Base-by-base conservation (phyloP, 805 yeast species). In the Clavispora phyllophila region DNA sequence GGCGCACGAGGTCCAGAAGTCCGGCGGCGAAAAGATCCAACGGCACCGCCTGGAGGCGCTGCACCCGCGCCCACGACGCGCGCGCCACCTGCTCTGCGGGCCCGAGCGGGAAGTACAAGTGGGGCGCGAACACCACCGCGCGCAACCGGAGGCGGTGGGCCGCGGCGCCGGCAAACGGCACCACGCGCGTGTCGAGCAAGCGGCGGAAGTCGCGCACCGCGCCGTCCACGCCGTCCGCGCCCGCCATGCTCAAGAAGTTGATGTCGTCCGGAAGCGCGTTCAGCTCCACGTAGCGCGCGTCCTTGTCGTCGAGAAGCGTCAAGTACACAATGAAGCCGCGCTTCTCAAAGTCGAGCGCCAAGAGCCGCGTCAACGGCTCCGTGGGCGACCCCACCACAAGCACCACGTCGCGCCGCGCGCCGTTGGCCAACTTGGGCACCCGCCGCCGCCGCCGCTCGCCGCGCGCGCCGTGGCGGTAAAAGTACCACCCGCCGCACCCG, bases 301-400 rank as follows among this genome's bases (percentile, higher is more conserved):
- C 87, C 48, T 70, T 72, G 23, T 81, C 87, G 45, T 74, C 78
- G n/a, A 76, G 59, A n/a, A 81, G 77, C 0, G 95, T 81, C 48
- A 87, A 71, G 57, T 83, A 87, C 3, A 88, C 89, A 25, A 88
- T 82, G 57, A 84, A 87, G 1, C 96, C 95, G 41, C 95, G 68
- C 36, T 75, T 74, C 49, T 86, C 89, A 48, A 87, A 72, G 57
- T 87, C 96, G 43, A 76, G 71, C 1, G 89, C 86, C 24, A 87
- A 64, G 40, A 81, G 70, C 44, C 86, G 72, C 1, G 87, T 79
- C 43, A 86, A 64, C 1, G 88, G 87, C 48, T 85, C 91, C 2
- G 78, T 70, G 2, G 90, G 89, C 1, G 88, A 81, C 1, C 95
- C 95, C 4, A 87, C 73, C 4, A 87, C 65, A 17, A 88, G 65